Conservation (phyloP, 1,284 basidiomycete genomes). For the Hemileia vastatrix region DNA sequence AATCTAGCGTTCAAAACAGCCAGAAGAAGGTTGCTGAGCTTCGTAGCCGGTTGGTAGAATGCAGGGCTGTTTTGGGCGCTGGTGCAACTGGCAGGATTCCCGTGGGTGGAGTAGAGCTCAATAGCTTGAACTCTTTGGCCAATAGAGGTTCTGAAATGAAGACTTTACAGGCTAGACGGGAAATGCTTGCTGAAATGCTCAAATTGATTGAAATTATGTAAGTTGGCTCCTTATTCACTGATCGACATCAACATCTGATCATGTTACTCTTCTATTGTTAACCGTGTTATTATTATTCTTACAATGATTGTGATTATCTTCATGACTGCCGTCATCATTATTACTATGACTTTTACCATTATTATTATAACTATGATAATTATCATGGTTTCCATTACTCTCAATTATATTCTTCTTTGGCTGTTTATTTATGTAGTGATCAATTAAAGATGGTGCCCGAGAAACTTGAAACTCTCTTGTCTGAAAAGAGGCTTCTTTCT, state of each 20-base stretch:
- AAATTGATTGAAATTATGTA: conserved; percentile 22
- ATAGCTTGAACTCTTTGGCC: too few species aligned
- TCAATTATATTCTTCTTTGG: not conserved
- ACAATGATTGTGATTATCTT: conserved; percentile 71
- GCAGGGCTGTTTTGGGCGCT: conserved; percentile 9
- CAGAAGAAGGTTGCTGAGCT: conserved; percentile 16
- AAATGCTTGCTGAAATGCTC: conserved; percentile 19
- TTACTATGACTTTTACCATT: conserved; percentile 5
- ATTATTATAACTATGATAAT: conserved; percentile 3
- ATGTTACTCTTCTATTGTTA: conserved; percentile 70
- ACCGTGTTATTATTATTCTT: conserved; percentile 25
- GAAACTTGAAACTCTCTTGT: conserved; percentile 80
- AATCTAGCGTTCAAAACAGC: conserved; percentile 11
- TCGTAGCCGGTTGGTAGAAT: conserved; percentile 14
- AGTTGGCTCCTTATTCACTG: not conserved
- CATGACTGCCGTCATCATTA: conserved; percentile 37
- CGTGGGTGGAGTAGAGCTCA: too few species aligned
- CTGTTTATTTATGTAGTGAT: conserved; percentile 54
- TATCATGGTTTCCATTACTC: conserved; percentile 7
- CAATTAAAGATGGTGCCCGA: conserved; percentile 84
- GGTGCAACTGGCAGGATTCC: too few species aligned
- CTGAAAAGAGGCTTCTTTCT: conserved; percentile 84
- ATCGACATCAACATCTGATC: conserved; percentile 56
- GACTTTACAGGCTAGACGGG: conserved; percentile 12
- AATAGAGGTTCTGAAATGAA: conserved; percentile 24